phyloP scores from a whole-genome alignment of 345 rosid species.

The Trapa incisa region DNA sequence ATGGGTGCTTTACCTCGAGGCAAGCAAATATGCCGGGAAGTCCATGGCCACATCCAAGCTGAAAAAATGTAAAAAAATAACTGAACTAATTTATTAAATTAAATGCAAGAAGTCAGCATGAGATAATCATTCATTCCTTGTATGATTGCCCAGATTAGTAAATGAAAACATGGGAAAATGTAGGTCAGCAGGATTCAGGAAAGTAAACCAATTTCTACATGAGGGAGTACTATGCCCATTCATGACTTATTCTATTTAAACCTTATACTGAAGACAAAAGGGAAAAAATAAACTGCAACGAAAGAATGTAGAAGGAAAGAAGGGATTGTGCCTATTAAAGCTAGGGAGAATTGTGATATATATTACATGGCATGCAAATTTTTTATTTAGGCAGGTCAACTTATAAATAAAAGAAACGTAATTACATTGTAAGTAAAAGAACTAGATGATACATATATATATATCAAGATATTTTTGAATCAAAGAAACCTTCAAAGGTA shows the following conservation, averaged over 20 bases:
- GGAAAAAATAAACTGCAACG: not conserved
- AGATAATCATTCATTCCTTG: not conserved
- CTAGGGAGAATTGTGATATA: not conserved
- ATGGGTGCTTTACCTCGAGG: conserved; percentile 45
- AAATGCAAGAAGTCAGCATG: not conserved
- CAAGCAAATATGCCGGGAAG: conserved; percentile 78
- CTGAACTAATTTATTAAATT: not conserved
- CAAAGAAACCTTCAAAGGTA: not conserved
- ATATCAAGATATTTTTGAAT: not conserved
- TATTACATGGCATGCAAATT: not conserved
- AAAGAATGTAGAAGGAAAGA: not conserved
- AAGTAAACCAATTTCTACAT: not conserved
- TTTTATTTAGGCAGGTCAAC: not conserved
- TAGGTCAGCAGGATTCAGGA: not conserved
- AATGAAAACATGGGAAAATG: not conserved
- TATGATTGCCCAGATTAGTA: not conserved
- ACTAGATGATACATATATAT: not conserved
- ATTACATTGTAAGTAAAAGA: not conserved
- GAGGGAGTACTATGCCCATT: not conserved
- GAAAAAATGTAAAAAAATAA: conserved; percentile 13
- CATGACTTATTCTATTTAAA: not conserved
- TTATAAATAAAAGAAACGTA: not conserved
- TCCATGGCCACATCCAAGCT: conserved; percentile 97
- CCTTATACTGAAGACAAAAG: not conserved
- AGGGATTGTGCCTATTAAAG: not conserved